Evolutionary conservation across 2,329 filamentous ascomycete species (phyloP).

Genomic region (Alternaria postmessia): DNA sequence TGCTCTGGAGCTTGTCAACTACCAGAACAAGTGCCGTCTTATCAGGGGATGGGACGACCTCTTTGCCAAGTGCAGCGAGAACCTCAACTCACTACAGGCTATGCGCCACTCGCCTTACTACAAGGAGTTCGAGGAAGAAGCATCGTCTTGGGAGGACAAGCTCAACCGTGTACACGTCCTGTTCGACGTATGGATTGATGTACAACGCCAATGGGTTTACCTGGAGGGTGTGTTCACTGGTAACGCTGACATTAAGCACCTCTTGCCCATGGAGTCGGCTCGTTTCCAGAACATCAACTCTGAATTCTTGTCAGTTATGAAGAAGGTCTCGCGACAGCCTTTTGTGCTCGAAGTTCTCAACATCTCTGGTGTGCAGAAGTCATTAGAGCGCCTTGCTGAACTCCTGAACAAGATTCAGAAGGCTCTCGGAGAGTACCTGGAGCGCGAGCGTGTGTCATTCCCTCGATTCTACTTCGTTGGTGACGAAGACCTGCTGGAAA

Average conservation of each 20-base stretch:
- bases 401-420: slow-evolving; percentile 99
- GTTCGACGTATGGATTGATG: slow-evolving; percentile 99
- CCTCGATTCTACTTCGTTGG: slow-evolving; percentile 99
- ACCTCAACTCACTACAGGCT: slow-evolving; percentile 94
- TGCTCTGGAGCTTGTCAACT: slow-evolving; percentile 90
- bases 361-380: slow-evolving; percentile 95
- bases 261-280: slow-evolving; percentile 94
- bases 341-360: slow-evolving; percentile 95
- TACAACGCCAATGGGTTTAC: slow-evolving; percentile 99
- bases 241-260: slow-evolving; percentile 97
- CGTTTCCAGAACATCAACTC: slow-evolving; percentile 99
- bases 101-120: slow-evolving; percentile 99
- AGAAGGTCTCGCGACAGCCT: slow-evolving; percentile 97
- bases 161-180: slow-evolving; percentile 96
- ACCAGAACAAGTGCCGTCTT: slow-evolving; percentile 96
- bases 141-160: slow-evolving; percentile 96
- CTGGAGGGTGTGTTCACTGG: slow-evolving; percentile 98
- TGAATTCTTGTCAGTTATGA: slow-evolving; percentile 98
- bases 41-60: slow-evolving; percentile 98
- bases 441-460: slow-evolving; percentile 96
- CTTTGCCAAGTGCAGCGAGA: slow-evolving; percentile 98
- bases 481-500: slow-evolving; percentile 97
- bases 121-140: slow-evolving; percentile 99
- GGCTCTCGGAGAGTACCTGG: slow-evolving; percentile 95
- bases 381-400: slow-evolving; percentile 93